These are phyloP conservation scores for Debaryomycetaceae sp. DNA, from an alignment of 1,139 yeast genomes.

Conservation along the genomic window DNA sequence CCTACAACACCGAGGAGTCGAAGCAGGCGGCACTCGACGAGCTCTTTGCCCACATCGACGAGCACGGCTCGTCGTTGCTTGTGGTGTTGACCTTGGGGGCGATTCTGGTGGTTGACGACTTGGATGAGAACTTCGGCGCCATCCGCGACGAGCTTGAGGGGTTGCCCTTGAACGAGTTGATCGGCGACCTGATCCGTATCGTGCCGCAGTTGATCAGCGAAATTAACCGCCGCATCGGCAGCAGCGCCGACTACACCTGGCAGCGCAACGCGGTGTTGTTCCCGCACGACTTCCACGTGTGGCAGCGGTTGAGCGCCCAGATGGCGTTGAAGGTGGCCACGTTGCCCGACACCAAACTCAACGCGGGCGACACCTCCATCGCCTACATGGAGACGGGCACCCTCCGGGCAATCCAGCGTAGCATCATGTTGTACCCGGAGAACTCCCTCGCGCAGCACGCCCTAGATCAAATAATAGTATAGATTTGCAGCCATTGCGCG, in stretches of 20 bases:
- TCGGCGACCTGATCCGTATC: constrained; percentile 46
- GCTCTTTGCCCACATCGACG: constrained; percentile 57
- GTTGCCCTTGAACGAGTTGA: constrained; percentile 44
- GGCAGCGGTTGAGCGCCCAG: constrained; percentile 57
- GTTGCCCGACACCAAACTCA: constrained; percentile 47
- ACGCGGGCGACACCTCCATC: constrained; percentile 48
- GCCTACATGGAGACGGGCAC: constrained; percentile 45
- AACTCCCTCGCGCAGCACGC: constrained; percentile 10
- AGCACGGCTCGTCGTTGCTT: constrained; percentile 58
- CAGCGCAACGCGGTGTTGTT: constrained; percentile 67
- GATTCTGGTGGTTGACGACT: constrained; percentile 62
- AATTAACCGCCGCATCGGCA: constrained; percentile 34
- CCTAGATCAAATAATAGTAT: constrained; percentile 5
- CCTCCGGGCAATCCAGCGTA: constrained; percentile 57
- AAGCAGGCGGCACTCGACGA: constrained; percentile 79
- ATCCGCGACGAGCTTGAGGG: constrained; percentile 62
- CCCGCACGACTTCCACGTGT: constrained; percentile 64
- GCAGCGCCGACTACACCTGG: constrained; percentile 39
- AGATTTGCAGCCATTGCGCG: neutral
- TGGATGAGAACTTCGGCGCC: constrained; percentile 57
- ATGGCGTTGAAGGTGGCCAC: constrained; percentile 46
- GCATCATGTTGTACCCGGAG: constrained; percentile 34
- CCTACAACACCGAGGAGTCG: constrained; percentile 67
- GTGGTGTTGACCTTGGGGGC: constrained; percentile 78
- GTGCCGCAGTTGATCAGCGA: constrained; percentile 60